phyloP scores from a whole-genome alignment of 257 asterid species.

The Pogostemon cablin region DNA sequence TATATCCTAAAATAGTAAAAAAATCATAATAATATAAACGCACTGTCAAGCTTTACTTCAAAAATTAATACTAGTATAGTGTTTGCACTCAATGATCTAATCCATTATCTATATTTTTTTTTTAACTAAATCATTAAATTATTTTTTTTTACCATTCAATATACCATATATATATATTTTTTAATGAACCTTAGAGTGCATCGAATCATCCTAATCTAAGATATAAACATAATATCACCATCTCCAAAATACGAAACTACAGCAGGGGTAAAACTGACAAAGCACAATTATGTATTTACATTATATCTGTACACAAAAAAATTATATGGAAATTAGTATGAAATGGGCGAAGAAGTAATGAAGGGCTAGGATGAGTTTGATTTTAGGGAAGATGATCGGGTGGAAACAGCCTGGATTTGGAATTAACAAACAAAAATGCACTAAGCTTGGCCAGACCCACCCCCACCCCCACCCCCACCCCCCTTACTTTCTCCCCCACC shows the following conservation, averaged over 20 bases:
- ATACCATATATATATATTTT: too few species aligned
- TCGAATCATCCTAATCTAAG: not conserved
- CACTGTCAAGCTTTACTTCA: too few species aligned
- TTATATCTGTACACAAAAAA: not conserved
- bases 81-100: too few species aligned
- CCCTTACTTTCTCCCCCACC: constrained; percentile 19
- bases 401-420: constrained; percentile 28
- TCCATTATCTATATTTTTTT: too few species aligned
- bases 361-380: constrained; percentile 23
- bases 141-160: not conserved
- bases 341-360: constrained; percentile 8
- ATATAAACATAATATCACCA: not conserved
- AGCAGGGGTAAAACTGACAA: constrained; percentile 14
- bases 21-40: too few species aligned
- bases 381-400: constrained; percentile 1
- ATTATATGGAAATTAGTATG: not conserved
- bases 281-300: not conserved
- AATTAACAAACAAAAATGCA: not conserved
- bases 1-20: too few species aligned
- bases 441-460: constrained; percentile 14
- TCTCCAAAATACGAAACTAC: not conserved
- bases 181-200: not conserved
- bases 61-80: too few species aligned
- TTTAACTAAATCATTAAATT: not conserved
- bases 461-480: constrained; percentile 13